These are phyloP conservation scores for Fusarium udum DNA, from an alignment of 2,329 filamentous ascomycete species.

Conservation along the genomic window DNA sequence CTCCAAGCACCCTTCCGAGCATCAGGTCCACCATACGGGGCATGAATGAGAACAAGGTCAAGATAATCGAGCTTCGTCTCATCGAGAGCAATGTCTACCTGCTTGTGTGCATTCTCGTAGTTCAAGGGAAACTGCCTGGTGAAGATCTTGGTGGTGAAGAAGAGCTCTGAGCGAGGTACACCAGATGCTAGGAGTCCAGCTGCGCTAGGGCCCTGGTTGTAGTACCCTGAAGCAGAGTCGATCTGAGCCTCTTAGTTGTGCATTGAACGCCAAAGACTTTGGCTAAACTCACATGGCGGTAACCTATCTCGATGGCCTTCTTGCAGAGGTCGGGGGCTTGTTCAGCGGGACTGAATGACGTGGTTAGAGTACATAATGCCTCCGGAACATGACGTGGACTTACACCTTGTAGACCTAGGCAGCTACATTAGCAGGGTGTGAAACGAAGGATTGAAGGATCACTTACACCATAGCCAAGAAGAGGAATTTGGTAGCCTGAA, in stretches of 20 bases:
- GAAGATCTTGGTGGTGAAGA: slow-evolving; percentile 67
- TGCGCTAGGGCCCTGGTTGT: slow-evolving; percentile 61
- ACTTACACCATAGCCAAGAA: slow-evolving; percentile 64
- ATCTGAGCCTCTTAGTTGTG: slow-evolving; percentile 48
- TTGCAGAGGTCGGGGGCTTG: slow-evolving; percentile 50
- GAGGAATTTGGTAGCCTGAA: slow-evolving; percentile 63
- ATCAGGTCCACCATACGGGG: slow-evolving; percentile 66
- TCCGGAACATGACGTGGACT: slow-evolving; percentile 34
- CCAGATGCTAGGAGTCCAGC: slow-evolving; percentile 54
- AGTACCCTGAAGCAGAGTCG: slow-evolving; percentile 63
- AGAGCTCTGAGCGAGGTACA: slow-evolving; percentile 59
- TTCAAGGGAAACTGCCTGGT: slow-evolving; percentile 49
- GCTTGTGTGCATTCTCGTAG: slow-evolving; percentile 72
- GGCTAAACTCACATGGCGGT: slow-evolving; percentile 58
- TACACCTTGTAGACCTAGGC: slow-evolving; percentile 64
- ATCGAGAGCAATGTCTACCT: slow-evolving; percentile 70
- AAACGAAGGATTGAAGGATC: not conserved
- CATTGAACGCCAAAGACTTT: not conserved
- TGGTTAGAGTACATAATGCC: slow-evolving; percentile 2
- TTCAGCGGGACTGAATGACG: slow-evolving; percentile 43
- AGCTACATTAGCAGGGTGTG: slow-evolving; percentile 9
- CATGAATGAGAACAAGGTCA: slow-evolving; percentile 72
- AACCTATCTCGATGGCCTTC: slow-evolving; percentile 60
- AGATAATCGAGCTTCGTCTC: slow-evolving; percentile 72
- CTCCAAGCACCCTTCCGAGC: slow-evolving; percentile 69